These are phyloP conservation scores for Hypoxylon sp. DNA, from an alignment of 2,329 filamentous ascomycete species.

Conservation along the genomic window DNA sequence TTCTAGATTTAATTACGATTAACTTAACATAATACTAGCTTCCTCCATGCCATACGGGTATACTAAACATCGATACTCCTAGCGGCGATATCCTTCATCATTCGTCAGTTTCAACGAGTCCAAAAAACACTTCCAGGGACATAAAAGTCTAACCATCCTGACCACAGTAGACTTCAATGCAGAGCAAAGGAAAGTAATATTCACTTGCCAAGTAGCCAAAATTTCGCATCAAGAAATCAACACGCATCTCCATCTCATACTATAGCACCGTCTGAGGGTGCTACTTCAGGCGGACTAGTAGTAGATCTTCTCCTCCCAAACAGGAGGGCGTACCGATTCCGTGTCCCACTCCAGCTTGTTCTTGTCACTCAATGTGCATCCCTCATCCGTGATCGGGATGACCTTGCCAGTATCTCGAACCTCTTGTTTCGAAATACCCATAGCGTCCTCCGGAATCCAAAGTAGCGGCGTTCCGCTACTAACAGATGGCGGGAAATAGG, in stretches of 20 bases:
- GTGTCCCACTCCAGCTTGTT: conserved; percentile 58
- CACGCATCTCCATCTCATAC: background rate
- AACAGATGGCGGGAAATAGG: conserved; percentile 80
- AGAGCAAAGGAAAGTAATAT: conserved; percentile 5
- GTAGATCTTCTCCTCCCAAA: conserved; percentile 53
- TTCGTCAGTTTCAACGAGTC: conserved; percentile 16
- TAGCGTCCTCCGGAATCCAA: conserved; percentile 85
- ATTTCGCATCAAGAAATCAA: background rate
- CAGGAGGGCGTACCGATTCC: conserved; percentile 49
- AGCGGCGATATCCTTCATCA: conserved; percentile 19
- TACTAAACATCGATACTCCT: conserved; percentile 22
- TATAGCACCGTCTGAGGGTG: conserved; percentile 4
- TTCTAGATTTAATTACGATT: conserved; percentile 24
- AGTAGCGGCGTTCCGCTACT: conserved; percentile 72
- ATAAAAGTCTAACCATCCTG: conserved; percentile 10
- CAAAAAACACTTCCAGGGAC: conserved; percentile 1
- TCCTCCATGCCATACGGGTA: conserved; percentile 33
- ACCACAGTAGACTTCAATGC: conserved; percentile 9
- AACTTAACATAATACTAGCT: conserved; percentile 18
- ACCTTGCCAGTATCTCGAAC: conserved; percentile 76
- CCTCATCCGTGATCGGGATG: conserved; percentile 84
- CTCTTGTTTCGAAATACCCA: conserved; percentile 82
- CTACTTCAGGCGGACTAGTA: conserved; percentile 43
- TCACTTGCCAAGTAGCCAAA: background rate
- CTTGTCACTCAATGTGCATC: conserved; percentile 77